Evolutionary conservation across 148 eudicot genomes (phyloP).

Genomic region (Tetragonia tetragonoides): DNA sequence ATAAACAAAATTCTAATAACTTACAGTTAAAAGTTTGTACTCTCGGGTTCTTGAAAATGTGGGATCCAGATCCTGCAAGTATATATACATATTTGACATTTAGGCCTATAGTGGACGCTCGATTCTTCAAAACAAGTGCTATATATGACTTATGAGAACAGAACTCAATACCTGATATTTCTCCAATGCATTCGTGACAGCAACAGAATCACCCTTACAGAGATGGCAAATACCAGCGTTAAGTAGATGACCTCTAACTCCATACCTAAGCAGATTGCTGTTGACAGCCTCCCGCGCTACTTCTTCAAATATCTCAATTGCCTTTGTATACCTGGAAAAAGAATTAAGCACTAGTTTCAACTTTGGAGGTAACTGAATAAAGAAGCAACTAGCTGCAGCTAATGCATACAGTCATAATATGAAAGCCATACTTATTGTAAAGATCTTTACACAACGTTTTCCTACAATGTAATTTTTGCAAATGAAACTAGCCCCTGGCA

Average conservation of each 20-base stretch:
- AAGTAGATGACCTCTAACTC: conserved; percentile 75
- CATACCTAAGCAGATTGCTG: conserved; percentile 66
- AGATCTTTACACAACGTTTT: too few relatives aligned
- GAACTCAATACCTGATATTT: conserved; percentile 49
- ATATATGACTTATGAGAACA: background rate
- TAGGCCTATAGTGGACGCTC: background rate
- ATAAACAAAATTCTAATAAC: background rate
- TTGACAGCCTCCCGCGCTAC: conserved; percentile 57
- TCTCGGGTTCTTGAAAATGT: conserved; percentile 41
- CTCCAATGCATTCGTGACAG: conserved; percentile 57
- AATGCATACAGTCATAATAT: too few relatives aligned
- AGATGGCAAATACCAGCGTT: conserved; percentile 89
- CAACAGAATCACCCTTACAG: conserved; percentile 68
- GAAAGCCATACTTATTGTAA: too few relatives aligned
- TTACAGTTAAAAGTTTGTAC: conserved; percentile 33
- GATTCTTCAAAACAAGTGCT: background rate
- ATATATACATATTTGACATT: background rate
- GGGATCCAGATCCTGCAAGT: conserved; percentile 34
- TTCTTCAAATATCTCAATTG: conserved; percentile 65
- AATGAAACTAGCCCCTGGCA: background rate
- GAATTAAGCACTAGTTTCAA: too few relatives aligned
- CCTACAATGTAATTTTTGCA: too few relatives aligned
- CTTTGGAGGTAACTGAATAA: too few relatives aligned
- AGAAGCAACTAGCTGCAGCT: too few relatives aligned
- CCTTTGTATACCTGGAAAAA: conserved; percentile 54